phyloP scores from a whole-genome alignment of 2,329 filamentous ascomycete genomes.

The Penicillium paneum region DNA sequence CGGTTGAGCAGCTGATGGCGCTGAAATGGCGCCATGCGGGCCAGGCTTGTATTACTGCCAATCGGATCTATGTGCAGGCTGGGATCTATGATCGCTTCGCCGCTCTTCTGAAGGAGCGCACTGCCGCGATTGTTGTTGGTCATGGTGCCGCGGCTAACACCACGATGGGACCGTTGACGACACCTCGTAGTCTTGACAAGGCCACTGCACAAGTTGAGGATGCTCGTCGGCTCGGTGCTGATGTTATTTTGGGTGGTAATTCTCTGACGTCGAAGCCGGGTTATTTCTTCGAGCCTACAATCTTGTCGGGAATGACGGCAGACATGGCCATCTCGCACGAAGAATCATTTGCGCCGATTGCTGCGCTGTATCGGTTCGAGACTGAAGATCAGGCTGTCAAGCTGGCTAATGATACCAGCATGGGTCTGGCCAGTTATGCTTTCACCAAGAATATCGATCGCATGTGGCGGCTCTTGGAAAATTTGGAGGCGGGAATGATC shows the following conservation, averaged over 20 bases:
- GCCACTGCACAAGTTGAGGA: constrained; percentile 60
- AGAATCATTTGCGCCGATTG: constrained; percentile 64
- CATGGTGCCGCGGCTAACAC: constrained; percentile 55
- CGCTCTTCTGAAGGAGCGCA: constrained; percentile 52
- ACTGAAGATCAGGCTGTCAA: constrained; percentile 63
- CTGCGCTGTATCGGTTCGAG: constrained; percentile 63
- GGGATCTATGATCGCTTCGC: constrained; percentile 53
- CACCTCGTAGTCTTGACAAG: constrained; percentile 55
- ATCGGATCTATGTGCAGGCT: constrained; percentile 45
- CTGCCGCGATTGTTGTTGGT: constrained; percentile 55
- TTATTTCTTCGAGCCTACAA: constrained; percentile 69
- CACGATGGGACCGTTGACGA: constrained; percentile 61
- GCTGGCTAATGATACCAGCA: constrained; percentile 59
- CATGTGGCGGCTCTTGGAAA: constrained; percentile 64
- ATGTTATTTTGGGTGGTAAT: constrained; percentile 59
- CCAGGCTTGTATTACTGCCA: constrained; percentile 47
- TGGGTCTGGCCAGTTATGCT: constrained; percentile 65
- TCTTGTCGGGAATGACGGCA: constrained; percentile 57
- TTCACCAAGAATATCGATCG: constrained; percentile 68
- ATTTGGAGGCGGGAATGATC: constrained; percentile 67
- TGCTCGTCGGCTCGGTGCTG: constrained; percentile 61
- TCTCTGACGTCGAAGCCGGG: constrained; percentile 51
- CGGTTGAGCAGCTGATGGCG: constrained; percentile 39
- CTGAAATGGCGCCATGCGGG: constrained; percentile 45
- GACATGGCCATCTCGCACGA: constrained; percentile 59